Base-by-base conservation (phyloP, 345 rosid genomes). In the Boechera retrofracta region DNA sequence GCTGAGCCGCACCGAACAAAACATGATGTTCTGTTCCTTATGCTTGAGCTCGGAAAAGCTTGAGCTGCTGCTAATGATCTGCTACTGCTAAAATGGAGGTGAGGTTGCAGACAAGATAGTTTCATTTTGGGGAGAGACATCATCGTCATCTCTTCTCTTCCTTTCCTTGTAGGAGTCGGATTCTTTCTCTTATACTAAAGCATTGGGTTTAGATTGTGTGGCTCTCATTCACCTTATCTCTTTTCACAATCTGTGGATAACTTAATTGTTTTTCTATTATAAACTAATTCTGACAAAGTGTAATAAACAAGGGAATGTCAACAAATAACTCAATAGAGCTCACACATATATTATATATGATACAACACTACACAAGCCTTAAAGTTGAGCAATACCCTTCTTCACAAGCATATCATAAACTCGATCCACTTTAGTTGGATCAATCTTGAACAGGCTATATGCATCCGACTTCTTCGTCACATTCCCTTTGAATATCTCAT, bases 361-460 rank as follows among this genome's bases (percentile, higher is more conserved):
- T 71, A 72, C 76, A 59, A 67, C 51, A 59, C 28, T 64, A 64
- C 39, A 64, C 42, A 71, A n/a, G 73, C 28, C 62, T 78, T 73
- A 89, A 4, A 87, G 87, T 2, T 76, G 88, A 73, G 97, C 96
- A 74, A 95, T 86, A 45, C 98, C 99, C 80, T 95, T 95, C 79
- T 87, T 89, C 80, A 93, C 96, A 44, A 95, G 94, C 88, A 93
- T 89, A 59, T 95, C 97, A 69, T 92, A 93, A 18, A 95, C 96
- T 48, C 92, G 76, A 47, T 95, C 99, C 36, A 88, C 83, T 85
- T 87, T 95, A 86, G 78, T 82, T 13, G 94, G 75, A 35, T 95
- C 99, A 8, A 91, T 81, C 91, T 83, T 86, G 89, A 94, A 94
- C 65, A 94, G 67, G 49, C 78, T 81, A 82, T 89, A 84, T 36